Evolutionary conservation across 139 green algal genomes (phyloP), one percentile per base, ranked within the genome.

Genomic region (Mesotaenium endlicherianum): DNA sequence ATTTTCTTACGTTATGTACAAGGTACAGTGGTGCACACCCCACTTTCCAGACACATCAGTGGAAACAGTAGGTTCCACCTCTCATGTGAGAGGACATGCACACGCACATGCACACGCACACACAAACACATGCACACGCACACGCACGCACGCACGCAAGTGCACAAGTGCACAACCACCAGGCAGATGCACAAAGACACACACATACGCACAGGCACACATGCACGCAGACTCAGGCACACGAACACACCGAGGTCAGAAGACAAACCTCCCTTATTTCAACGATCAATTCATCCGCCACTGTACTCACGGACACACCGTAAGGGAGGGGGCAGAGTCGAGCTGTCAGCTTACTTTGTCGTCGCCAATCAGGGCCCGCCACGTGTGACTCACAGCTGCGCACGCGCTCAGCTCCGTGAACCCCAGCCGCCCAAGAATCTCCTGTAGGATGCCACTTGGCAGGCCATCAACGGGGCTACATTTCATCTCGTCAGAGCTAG

Each of bases 301-400:
- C 50, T 20, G 26, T 34, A 38, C 64, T 75, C 64, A 31, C 64
- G 16, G 14, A 16, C 14, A 38, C 16, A 14, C 14, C 14, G 11
- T 42, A 38, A 16, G 16, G 16, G 64, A 75, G 16, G 14, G 36
- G 16, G 64, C 64, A 75, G 64, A 16, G 17, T 40, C 11, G 64
- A 38, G 64, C 16, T 75, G 34, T 86, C 68, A 70, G 70, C 68
- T 82, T 42, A 38, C n/a, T n/a, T n/a, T n/a, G n/a, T 75, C 64
- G 17, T 75, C 34, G 59, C 11, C 64, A 38, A 81, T 70, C 11
- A 11, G 16, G 36, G 16, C 16, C 17, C 64, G 31, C 64, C 64
- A 75, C 64, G 36, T 26, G 17, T 16, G 31, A 16, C 64, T 31
- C 64, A 75, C 64, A 26, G 64, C 64, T 26, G 64, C 64, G 17